A percentile compares a stretch with the other conserved stretches of the same genome.
These are phyloP conservation scores for Fonsecaea multimorphosa DNA, from an alignment of 2,329 filamentous ascomycete species.

Conservation along the genomic window DNA sequence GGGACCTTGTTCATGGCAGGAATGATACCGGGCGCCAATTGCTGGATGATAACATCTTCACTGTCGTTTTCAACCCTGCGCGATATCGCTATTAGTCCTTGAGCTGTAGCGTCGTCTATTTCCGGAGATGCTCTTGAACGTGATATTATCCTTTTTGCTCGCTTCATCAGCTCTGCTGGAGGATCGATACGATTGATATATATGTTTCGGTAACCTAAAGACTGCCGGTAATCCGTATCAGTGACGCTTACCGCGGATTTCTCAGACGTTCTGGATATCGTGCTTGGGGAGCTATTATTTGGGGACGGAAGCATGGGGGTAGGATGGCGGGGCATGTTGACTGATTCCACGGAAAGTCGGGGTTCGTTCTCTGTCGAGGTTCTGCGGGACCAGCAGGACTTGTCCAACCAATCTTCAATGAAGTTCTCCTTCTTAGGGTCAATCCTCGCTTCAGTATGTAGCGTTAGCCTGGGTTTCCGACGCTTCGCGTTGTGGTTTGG, in stretches of 20 bases:
- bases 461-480: constrained; percentile 6
- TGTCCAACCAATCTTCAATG: constrained; percentile 27
- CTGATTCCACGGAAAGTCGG: constrained; percentile 1
- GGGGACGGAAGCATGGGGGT: constrained; percentile 3
- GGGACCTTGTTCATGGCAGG: constrained; percentile 21
- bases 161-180: constrained; percentile 14
- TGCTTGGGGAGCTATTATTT: constrained; percentile 5
- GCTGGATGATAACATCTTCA: constrained; percentile 19
- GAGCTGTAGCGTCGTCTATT: constrained; percentile 19
- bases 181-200: constrained; percentile 19
- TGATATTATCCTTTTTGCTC: constrained; percentile 21
- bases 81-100: constrained; percentile 5
- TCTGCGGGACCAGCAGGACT: constrained; percentile 17
- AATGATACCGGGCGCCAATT: constrained; percentile 20
- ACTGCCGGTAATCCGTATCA: constrained; percentile 25
- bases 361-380: constrained; percentile 14
- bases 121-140: constrained; percentile 22
- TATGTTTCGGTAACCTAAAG: constrained; percentile 16
- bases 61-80: constrained; percentile 14
- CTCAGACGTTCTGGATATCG: constrained; percentile 23
- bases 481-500: constrained; percentile 15
- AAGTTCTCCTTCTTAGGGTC: constrained; percentile 20
- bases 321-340: constrained; percentile 18
- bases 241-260: constrained; percentile 17
- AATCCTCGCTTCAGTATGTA: constrained; percentile 9